phyloP scores from a whole-genome alignment of 1,284 basidiomycete species.

The Psilocybe mexicana region DNA sequence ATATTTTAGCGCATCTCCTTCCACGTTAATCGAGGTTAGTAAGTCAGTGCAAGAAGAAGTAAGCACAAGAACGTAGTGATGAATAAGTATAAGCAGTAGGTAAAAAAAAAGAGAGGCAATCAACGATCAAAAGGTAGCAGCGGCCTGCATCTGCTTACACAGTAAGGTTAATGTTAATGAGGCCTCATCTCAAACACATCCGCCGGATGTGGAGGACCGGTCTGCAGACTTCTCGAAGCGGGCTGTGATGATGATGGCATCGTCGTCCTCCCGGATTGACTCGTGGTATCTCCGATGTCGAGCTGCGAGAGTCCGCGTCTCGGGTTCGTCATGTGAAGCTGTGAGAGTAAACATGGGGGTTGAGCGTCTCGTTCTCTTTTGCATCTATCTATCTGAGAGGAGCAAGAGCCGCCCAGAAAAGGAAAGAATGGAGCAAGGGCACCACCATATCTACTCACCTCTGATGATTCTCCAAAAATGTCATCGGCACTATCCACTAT shows the following conservation, averaged over 20 bases:
- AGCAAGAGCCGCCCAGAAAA: neutral
- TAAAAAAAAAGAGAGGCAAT: neutral
- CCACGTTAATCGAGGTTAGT: neutral
- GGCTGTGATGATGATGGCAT: constrained; percentile 6
- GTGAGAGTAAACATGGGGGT: neutral
- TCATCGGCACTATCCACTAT: constrained; percentile 50
- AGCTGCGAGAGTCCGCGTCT: constrained; percentile 28
- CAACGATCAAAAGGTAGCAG: constrained; percentile 12
- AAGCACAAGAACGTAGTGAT: neutral
- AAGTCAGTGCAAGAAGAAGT: neutral
- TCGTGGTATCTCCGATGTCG: constrained; percentile 19
- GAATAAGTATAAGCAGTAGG: neutral
- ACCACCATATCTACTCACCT: constrained; percentile 32
- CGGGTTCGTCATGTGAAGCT: constrained; percentile 39
- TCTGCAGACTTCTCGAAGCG: constrained; percentile 13
- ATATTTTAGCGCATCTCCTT: neutral
- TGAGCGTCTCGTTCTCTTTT: neutral
- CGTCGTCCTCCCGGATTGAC: constrained; percentile 5
- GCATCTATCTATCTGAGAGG: neutral
- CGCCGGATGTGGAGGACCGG: constrained; percentile 18
- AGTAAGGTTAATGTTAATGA: constrained; percentile 4
- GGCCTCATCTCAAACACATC: constrained; percentile 36
- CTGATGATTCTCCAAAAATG: constrained; percentile 53
- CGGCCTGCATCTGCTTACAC: neutral
- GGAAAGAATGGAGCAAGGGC: neutral